These are phyloP conservation scores for Amanita rubescens DNA, from an alignment of 768 basidiomycete genomes.

Conservation along the genomic window DNA sequence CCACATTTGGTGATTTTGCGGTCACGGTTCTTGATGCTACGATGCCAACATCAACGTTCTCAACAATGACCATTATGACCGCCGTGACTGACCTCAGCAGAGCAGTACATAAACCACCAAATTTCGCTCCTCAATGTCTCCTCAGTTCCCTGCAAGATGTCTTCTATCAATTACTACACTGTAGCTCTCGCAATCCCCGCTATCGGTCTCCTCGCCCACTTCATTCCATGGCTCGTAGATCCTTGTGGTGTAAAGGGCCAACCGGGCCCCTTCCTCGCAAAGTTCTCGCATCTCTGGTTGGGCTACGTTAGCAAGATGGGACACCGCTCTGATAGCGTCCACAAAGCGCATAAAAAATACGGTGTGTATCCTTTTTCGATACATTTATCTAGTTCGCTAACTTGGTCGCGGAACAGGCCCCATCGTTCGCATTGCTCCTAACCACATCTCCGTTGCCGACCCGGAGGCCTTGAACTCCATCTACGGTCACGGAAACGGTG, in stretches of 20 bases:
- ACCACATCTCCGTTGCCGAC: conserved; percentile 71
- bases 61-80: no score
- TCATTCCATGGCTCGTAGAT: conserved; percentile 50
- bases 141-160: conserved; percentile 15
- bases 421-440: conserved; percentile 66
- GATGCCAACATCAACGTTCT: no score
- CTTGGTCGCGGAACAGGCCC: conserved; percentile 34
- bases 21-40: no score
- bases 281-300: conserved; percentile 69
- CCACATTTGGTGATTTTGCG: no score
- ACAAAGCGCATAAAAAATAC: conserved; percentile 64
- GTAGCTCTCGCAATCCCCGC: conserved; percentile 21
- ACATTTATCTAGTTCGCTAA: neutral
- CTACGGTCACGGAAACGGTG: conserved; percentile 82
- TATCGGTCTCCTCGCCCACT: conserved; percentile 28
- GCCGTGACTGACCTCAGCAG: neutral
- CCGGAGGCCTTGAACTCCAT: conserved; percentile 69
- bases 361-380: conserved; percentile 36
- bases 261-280: conserved; percentile 65
- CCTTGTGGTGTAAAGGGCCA: conserved; percentile 49
- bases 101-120: conserved; percentile 1
- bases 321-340: conserved; percentile 68
- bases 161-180: conserved; percentile 17
- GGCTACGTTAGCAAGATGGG: conserved; percentile 58
- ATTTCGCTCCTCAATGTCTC: neutral